Evolutionary conservation across 2,329 filamentous ascomycete genomes (phyloP).

Genomic region (Colletotrichum limetticola): DNA sequence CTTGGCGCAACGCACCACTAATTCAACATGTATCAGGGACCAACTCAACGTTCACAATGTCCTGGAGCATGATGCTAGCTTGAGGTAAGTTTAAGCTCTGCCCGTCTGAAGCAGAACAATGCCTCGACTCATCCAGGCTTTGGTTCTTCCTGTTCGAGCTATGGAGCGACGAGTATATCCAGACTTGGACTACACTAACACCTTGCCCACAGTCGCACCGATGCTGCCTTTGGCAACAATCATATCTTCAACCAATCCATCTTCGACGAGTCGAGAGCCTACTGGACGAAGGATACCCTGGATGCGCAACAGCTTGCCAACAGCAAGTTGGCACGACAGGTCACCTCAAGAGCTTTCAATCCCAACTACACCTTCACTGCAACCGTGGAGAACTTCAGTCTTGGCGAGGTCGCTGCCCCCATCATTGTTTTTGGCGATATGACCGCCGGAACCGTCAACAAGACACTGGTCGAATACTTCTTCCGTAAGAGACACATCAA

Average conservation of each 20-base stretch:
- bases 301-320: conserved; percentile 55
- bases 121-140: no score
- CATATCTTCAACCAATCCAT: conserved; percentile 62
- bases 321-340: conserved; percentile 55
- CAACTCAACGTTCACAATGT: conserved; percentile 58
- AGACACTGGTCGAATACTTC: conserved; percentile 54
- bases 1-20: background rate
- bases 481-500: conserved; percentile 50
- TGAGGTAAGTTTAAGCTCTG: conserved; percentile 44
- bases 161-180: no score
- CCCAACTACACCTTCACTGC: conserved; percentile 59
- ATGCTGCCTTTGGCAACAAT: conserved; percentile 62
- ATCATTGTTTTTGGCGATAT: conserved; percentile 61
- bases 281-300: conserved; percentile 56
- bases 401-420: conserved; percentile 61
- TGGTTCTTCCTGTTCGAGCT: no score
- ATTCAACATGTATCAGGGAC: conserved; percentile 39
- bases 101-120: no score
- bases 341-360: conserved; percentile 57
- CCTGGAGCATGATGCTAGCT: conserved; percentile 60
- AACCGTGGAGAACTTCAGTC: conserved; percentile 54
- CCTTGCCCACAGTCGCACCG: conserved; percentile 49
- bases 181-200: background rate
- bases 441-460: conserved; percentile 49
- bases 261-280: conserved; percentile 56